Evolutionary conservation across 2,329 filamentous ascomycete species (phyloP), one percentile per base, ranked within the genome.

Genomic region (Mycosphaerella sp.): DNA sequence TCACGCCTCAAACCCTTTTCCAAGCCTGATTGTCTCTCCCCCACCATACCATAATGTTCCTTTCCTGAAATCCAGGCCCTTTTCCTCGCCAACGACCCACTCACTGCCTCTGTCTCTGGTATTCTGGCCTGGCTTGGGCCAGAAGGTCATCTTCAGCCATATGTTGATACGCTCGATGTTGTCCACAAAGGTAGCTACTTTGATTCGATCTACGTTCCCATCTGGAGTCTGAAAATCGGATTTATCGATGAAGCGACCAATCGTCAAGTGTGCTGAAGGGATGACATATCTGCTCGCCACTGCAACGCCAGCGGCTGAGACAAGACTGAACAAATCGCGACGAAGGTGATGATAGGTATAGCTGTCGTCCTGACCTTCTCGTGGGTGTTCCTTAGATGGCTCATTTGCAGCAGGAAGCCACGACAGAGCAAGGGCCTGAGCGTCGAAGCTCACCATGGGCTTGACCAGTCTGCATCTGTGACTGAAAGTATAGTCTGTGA

Each of bases 311-410:
- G 81, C 77, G 3, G 43, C 45, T 75, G 72, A 3, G 25, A 81
- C 79, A 21, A 81, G 72, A 43, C 78, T 74, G 66, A 84, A 93
- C 10, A 94, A 67, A 64, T 95, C 89, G 3, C 85, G 79, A 2
- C 91, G 82, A 7, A 97, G 79, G 68, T 97, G 91, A 66, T 96
- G 91, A 67, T 96, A 96, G 0, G 86, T 90, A 70, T 88, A 96
- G 59, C 30, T 34, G 10, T 93, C 86, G 14, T 80, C 77, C 12
- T 35, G 76, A 63, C 1, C 42, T n/a, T 17, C 58, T 9, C 64
- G 56, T 4, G 41, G 57, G n/a, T 43, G 32, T 3, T 63, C 62
- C n/a, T 40, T 27, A 2, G 61, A 57, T 1, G 66, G 58, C 70
- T 89, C 85, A 9, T 81, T 82, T 3, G 82, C 78, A 0, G 87